Evolutionary conservation across 2,329 filamentous ascomycete species (phyloP), one percentile per base, ranked within the genome.

Genomic region (Alternaria viburni): DNA sequence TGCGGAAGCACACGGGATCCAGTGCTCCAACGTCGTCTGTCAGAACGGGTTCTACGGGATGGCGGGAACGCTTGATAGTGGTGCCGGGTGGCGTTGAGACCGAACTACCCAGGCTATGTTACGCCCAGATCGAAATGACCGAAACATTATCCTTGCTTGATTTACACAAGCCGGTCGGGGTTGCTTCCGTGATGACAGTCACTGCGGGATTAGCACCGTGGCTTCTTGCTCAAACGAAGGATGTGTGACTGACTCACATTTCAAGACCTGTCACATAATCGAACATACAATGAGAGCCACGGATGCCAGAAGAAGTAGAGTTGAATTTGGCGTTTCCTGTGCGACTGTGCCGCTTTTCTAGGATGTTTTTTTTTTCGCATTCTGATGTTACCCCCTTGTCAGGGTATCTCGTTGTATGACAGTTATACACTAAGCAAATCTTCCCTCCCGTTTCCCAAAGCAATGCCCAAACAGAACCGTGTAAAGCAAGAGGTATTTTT

Each of bases 381-480:
- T 76, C 72, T 74, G 52, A 54, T 62, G 62, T 32, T 69, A 63
- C 65, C 66, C 66, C 61, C 66, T 68, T 68, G 61, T 66, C 61
- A 57, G 65, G 59, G 58, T 62, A 61, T 58, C 65, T 68, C 68
- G 64, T 64, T 68, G 54, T 64, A 67, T 64, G 62, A 64, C 69
- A 73, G 67, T 69, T 67, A 66, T 71, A 73, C 64, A 66, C 65
- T 59, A 69, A 64, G 58, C 59, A 64, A 65, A 57, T 43, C 45
- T 50, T 57, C 58, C 67, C 57, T 28, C 60, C 65, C 66, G 51
- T 58, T 32, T 57, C 61, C 65, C 59, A 62, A 69, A 74, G 68
- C 59, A 64, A 72, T 73, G 68, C 70, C 65, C 54, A 58, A 72
- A 64, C 69, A 72, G 62, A 74, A 65, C 66, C 64, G 57, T 67